Base-by-base conservation (phyloP, 2,329 filamentous ascomycete species). In the Exserohilum rostratum region DNA sequence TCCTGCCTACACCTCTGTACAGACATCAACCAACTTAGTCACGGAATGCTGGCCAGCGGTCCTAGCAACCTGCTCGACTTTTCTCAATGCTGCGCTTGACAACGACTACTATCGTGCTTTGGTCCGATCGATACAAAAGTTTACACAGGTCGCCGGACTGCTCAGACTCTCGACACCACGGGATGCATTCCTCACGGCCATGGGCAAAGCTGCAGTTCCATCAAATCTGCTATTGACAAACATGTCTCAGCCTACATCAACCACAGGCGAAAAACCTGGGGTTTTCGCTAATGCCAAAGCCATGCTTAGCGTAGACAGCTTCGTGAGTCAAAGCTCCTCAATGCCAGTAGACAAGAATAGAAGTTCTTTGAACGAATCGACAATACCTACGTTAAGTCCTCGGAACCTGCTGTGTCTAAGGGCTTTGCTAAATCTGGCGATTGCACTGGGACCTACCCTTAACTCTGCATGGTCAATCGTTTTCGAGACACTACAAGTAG, bases 21-120 rank as follows among this genome's bases (percentile, higher is more conserved):
- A 87, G 67, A 86, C 87, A 2, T 93, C 91, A 65, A 91, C 91
- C 11, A 84, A 84, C 9, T 89, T 99, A 50, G 89, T 99, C 20
- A 91, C 96, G 3, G 85, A 90, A 62, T 98, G 93, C 73, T 99
- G 95, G 95, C 95, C 95, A 42, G 95, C 95, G 11, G 88, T 98
- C 34, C 84, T 99, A 44, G 93, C 95, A 1, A 95, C 92, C 2
- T 97, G 92, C 66, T 99, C 95, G 0, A 97, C 93, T 0, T 99
- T 98, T 70, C 79, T 99, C 15, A 96, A 96, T 70, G 91, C 95
- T 27, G 87, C 93, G 0, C 80, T 99, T 3, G 95, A 99, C 71
- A 89, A 91, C 1, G 92, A 97, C 48, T 97, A 95, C 65, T 99
- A 98, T 67, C 93, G 97, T 63, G 87, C 89, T 9, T 80, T 99